Evolutionary conservation across 345 rosid genomes (phyloP), one percentile per base, ranked within the genome.

Genomic region (Lumnitzera littorea): DNA sequence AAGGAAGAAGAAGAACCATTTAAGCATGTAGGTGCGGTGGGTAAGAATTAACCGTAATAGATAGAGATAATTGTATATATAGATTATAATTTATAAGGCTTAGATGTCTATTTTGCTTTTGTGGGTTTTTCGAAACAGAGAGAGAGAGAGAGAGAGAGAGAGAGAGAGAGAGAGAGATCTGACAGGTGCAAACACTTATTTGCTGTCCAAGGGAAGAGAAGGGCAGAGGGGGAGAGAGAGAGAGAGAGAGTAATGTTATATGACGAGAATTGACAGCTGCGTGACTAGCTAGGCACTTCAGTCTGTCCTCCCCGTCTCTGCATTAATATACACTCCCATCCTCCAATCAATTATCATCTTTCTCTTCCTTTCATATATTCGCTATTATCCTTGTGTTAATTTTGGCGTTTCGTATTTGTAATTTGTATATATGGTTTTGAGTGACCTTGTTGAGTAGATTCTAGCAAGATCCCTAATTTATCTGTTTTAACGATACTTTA

Each of bases 321-420:
- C 74, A 80, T 73, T 78, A 81, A 78, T 77, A 69, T 73, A 73
- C 78, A 62, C 78, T 81, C 88, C 78, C 73, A 76, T 68, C 68
- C 54, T 36, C 59, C 70, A 36, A 36, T 36, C 11, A 36, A 36
- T 36, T 36, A 4, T 9, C 43, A 36, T 36, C 43, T 5, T 36
- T 36, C 43, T 7, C 11, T 5, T 36, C 3, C 11, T 36, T 5
- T 36, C 43, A 36, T 36, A 36, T 36, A 9, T 27, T 27, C 43
- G 7, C 43, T 36, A 36, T 36, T 9, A 2, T 27, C 7, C 1
- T 36, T 7, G 11, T 36, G 9, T 36, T 36, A 36, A 36, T 9
- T 36, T 36, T 36, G 43, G 10, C 10, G 43, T 36, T 36, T 36
- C 9, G 43, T 36, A 36, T 4, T 5, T 36, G 9, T 36, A 36